A percentile compares a stretch with the other conserved stretches of the same genome.
These are phyloP conservation scores for Venturia nashicola DNA, from an alignment of 2,329 filamentous ascomycete genomes.

Conservation along the genomic window DNA sequence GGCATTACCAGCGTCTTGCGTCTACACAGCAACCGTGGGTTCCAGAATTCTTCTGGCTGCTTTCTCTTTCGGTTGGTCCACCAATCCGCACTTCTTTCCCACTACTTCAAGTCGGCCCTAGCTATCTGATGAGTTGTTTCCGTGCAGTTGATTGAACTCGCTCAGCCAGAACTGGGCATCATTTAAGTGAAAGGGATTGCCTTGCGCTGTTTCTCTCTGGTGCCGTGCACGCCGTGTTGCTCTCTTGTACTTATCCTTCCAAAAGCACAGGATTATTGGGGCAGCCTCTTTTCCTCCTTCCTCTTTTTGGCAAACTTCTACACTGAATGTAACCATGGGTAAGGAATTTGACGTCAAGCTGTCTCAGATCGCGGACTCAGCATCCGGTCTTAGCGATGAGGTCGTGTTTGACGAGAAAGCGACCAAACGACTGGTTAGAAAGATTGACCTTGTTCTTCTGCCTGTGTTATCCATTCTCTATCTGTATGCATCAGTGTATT, in stretches of 20 bases:
- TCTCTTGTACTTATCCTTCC: neutral
- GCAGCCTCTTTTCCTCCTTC: neutral
- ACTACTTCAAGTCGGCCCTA: neutral
- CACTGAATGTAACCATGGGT: neutral
- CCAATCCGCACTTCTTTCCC: neutral
- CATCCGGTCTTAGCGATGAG: neutral
- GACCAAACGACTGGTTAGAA: constrained; percentile 4
- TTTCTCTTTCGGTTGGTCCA: neutral
- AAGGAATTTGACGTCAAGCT: neutral
- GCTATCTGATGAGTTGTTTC: neutral
- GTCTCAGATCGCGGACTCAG: neutral
- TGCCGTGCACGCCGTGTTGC: neutral
- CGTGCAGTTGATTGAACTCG: neutral
- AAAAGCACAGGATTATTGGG: neutral
- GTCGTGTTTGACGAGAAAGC: constrained; percentile 1
- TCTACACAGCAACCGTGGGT: neutral
- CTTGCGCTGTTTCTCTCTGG: too few relatives aligned
- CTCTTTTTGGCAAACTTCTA: neutral
- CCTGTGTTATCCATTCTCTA: constrained; percentile 5
- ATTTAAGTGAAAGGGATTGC: neutral
- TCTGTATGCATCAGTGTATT: neutral
- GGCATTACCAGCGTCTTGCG: neutral
- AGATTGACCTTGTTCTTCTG: constrained; percentile 4
- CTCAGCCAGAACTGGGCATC: neutral
- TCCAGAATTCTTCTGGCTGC: neutral